phyloP scores from a whole-genome alignment of 73 alveolate species.

The Blepharisma stoltei region DNA sequence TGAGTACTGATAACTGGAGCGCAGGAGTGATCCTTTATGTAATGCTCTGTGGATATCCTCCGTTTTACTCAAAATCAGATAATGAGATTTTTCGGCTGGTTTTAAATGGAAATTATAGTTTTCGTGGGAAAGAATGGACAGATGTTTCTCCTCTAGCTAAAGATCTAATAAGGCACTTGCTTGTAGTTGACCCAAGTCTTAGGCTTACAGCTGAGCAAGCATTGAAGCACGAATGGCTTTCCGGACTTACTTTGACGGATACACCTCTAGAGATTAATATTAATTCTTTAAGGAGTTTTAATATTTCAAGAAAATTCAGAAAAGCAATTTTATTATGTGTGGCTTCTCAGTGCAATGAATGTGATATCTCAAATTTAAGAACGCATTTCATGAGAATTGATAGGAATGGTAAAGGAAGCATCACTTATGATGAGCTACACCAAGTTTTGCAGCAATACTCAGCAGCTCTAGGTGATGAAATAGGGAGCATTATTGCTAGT shows the following conservation, averaged over 20 bases:
- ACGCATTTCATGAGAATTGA: background rate
- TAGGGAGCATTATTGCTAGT: background rate
- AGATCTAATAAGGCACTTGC: constrained; percentile 39
- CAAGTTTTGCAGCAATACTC: background rate
- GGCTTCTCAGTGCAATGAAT: background rate
- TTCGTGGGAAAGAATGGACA: constrained; percentile 52
- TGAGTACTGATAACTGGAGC: constrained; percentile 62
- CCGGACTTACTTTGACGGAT: background rate
- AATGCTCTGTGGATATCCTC: constrained; percentile 64
- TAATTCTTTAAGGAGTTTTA: background rate
- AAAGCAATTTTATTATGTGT: background rate
- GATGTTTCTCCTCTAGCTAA: constrained; percentile 50
- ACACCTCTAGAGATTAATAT: background rate
- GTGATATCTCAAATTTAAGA: background rate
- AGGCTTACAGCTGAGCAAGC: constrained; percentile 39
- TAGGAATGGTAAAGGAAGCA: background rate
- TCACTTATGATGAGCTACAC: background rate
- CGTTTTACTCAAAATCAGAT: constrained; percentile 51
- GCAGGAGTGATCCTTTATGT: constrained; percentile 58
- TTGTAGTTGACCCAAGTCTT: constrained; percentile 46
- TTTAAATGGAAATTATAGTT: constrained; percentile 31
- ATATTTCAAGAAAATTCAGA: background rate
- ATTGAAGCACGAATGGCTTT: constrained; percentile 48
- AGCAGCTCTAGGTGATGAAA: background rate
- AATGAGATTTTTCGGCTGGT: constrained; percentile 41